Percentiles rank a stretch among this genome's conserved stretches.
phyloP scores from a whole-genome alignment of 2,329 filamentous ascomycete genomes.

The Ploettnerulaceae sp. region DNA sequence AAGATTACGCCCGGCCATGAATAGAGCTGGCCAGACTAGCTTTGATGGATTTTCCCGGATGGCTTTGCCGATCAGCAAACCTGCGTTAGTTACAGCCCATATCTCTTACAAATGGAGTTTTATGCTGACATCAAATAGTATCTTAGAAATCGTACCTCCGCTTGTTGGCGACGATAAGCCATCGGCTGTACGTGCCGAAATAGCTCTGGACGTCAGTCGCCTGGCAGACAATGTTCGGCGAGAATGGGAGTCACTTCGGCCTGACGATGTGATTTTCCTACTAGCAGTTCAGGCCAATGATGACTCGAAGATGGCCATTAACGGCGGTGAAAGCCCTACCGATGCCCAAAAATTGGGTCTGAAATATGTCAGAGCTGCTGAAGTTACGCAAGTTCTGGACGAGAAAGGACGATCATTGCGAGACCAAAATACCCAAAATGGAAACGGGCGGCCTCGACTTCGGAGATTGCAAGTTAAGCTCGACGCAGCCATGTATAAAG shows the following conservation, averaged over 20 bases:
- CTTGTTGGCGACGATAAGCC: constrained; percentile 78
- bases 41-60: constrained; percentile 89
- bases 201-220: constrained; percentile 75
- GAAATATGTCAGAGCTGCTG: constrained; percentile 69
- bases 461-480: constrained; percentile 75
- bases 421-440: constrained; percentile 59
- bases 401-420: constrained; percentile 73
- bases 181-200: constrained; percentile 80
- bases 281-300: constrained; percentile 65
- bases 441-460: constrained; percentile 53
- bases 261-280: constrained; percentile 87
- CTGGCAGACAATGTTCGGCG: constrained; percentile 69
- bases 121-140: constrained; percentile 38
- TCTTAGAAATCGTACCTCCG: constrained; percentile 79
- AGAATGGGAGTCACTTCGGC: constrained; percentile 86
- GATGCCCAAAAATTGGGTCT: constrained; percentile 62
- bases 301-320: constrained; percentile 44
- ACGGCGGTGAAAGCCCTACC: constrained; percentile 46
- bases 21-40: constrained; percentile 58
- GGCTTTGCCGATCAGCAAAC: constrained; percentile 81
- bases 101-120: constrained; percentile 16
- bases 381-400: constrained; percentile 80
- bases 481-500: constrained; percentile 71
- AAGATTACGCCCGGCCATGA: constrained; percentile 66
- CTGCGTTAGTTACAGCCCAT: constrained; percentile 44